Conservation (phyloP, 208 protist species). For the Novymonas esmeraldas region DNA sequence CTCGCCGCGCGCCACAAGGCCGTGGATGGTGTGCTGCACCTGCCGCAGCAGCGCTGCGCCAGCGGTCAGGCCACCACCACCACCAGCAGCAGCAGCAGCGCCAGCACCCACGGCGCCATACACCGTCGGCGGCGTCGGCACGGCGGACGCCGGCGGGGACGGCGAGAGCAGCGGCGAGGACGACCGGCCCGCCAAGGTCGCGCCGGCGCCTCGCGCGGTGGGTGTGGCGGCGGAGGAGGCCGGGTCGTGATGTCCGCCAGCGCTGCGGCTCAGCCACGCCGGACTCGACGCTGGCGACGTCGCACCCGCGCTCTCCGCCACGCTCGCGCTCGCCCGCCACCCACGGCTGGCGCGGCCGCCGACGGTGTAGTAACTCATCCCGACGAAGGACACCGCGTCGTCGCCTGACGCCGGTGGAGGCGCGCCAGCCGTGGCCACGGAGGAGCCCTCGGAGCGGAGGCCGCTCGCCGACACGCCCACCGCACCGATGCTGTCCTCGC, state of each 20-base stretch:
- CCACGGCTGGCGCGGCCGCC: background rate
- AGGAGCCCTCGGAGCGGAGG: conserved; percentile 1
- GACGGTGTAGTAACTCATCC: conserved; percentile 20
- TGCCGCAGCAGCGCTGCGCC: conserved; percentile 16
- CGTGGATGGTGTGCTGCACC: conserved; percentile 48
- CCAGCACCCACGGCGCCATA: conserved; percentile 9
- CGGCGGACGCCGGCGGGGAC: background rate
- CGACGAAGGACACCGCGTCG: conserved; percentile 17
- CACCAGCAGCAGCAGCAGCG: background rate
- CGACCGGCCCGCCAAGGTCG: background rate
- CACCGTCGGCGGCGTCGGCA: background rate
- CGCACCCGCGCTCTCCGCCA: background rate
- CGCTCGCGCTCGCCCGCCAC: conserved; percentile 5
- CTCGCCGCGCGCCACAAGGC: conserved; percentile 55
- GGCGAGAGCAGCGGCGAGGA: background rate
- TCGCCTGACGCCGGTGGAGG: background rate
- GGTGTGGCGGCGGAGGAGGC: conserved; percentile 7
- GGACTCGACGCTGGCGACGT: conserved; percentile 1
- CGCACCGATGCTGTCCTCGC: background rate
- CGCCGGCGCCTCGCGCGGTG: conserved; percentile 1
- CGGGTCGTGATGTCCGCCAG: conserved; percentile 6
- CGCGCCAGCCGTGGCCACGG: background rate
- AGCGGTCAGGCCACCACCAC: background rate
- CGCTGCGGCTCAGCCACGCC: conserved; percentile 3
- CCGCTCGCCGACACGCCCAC: conserved; percentile 1